These are phyloP conservation scores for Zasmidium cellare DNA, from an alignment of 2,329 filamentous ascomycete species.

Conservation along the genomic window DNA sequence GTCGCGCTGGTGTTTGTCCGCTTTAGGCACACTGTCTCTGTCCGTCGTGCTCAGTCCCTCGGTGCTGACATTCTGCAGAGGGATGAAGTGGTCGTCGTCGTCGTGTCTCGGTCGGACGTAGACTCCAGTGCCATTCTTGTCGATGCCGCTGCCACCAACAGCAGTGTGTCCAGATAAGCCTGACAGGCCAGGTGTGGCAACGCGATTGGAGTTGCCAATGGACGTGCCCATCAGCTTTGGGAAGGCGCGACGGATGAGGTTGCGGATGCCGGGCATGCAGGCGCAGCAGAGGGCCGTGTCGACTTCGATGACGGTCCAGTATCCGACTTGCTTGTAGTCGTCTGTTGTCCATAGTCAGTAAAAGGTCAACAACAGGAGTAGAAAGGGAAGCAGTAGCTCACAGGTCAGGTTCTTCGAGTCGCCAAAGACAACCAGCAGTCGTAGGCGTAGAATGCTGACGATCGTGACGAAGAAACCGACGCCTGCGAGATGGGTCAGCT, in stretches of 20 bases:
- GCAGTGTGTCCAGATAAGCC: conserved; percentile 17
- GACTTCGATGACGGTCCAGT: conserved; percentile 20
- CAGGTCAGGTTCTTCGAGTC: conserved; percentile 18
- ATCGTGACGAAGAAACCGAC: conserved; percentile 20
- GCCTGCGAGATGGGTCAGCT: conserved; percentile 9
- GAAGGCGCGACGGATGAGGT: conserved; percentile 17
- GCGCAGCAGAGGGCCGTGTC: conserved; percentile 20
- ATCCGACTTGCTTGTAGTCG: conserved; percentile 21
- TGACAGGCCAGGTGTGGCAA: not conserved
- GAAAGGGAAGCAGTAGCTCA: not conserved
- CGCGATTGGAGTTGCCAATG: conserved; percentile 1
- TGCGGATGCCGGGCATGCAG: conserved; percentile 23
- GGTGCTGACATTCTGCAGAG: conserved; percentile 58
- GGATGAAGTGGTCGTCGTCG: conserved; percentile 21
- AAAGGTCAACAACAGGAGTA: not conserved
- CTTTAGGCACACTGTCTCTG: not conserved
- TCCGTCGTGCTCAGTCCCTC: conserved; percentile 41
- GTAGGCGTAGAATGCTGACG: conserved; percentile 19
- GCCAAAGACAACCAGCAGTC: conserved; percentile 16
- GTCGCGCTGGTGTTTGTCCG: not conserved
- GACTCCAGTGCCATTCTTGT: conserved; percentile 12
- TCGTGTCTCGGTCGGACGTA: conserved; percentile 15
- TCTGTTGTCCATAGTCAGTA: conserved; percentile 5
- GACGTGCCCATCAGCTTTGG: conserved; percentile 16
- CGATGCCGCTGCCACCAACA: conserved; percentile 11